Evolutionary conservation across 768 basidiomycete species (phyloP).

Genomic region (Tulasnella sp.): DNA sequence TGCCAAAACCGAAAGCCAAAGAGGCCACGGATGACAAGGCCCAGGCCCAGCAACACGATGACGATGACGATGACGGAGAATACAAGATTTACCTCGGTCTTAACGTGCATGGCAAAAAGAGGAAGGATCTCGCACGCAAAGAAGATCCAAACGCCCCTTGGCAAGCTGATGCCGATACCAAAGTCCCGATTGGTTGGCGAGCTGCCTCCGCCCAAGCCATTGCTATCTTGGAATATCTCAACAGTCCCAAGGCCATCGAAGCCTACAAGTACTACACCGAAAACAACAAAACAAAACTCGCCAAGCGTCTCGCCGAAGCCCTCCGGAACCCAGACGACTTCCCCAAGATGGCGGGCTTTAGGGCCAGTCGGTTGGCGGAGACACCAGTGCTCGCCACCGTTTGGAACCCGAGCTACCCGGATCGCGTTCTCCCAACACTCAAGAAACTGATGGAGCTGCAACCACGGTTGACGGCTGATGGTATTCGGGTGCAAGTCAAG

Average conservation of each 20-base stretch:
- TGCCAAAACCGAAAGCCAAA: slow-evolving; percentile 25
- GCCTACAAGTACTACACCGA: slow-evolving; percentile 47
- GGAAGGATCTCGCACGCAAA: slow-evolving; percentile 44
- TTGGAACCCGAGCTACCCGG: not conserved
- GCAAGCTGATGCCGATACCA: slow-evolving; percentile 2
- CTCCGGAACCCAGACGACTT: slow-evolving; percentile 38
- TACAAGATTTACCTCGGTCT: slow-evolving; percentile 46
- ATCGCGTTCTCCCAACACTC: slow-evolving; percentile 26
- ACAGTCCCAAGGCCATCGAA: slow-evolving; percentile 39
- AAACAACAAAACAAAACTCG: slow-evolving; percentile 37
- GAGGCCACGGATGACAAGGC: not conserved
- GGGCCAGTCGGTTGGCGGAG: slow-evolving; percentile 41
- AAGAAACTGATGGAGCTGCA: slow-evolving; percentile 40
- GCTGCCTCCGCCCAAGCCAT: slow-evolving; percentile 31
- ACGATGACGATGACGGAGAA: slow-evolving; percentile 28
- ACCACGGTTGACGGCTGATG: slow-evolving; percentile 37
- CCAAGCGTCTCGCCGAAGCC: slow-evolving; percentile 36
- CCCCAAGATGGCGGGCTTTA: slow-evolving; percentile 48
- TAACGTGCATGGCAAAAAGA: slow-evolving; percentile 55
- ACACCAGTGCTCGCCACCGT: slow-evolving; percentile 45
- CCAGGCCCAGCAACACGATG: slow-evolving; percentile 30
- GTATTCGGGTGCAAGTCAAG: slow-evolving; percentile 43
- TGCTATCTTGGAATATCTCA: slow-evolving; percentile 41
- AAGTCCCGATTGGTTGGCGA: slow-evolving; percentile 37
- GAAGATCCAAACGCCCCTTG: slow-evolving; percentile 42